Conservation (phyloP, 805 yeast species). For the Spencermartinsiella europaea region DNA sequence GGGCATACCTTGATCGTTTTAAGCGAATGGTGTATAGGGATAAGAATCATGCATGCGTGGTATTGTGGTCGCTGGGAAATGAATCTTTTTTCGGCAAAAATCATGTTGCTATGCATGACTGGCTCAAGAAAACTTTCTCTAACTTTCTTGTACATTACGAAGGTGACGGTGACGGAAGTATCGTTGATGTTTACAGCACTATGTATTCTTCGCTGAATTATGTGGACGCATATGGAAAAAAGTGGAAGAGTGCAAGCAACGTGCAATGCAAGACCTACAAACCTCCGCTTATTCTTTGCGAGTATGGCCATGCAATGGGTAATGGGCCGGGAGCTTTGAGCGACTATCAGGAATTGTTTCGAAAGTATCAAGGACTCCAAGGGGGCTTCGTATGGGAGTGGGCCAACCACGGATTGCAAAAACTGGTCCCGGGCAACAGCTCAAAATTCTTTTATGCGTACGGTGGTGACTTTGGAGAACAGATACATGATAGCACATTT, state of each 20-base stretch:
- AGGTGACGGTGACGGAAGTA: slow-evolving; percentile 22
- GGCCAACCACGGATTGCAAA: slow-evolving; percentile 36
- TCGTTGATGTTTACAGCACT: slow-evolving; percentile 30
- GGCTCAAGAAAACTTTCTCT: slow-evolving; percentile 27
- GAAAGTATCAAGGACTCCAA: slow-evolving; percentile 28
- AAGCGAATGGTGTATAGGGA: slow-evolving; percentile 32
- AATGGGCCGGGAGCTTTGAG: slow-evolving; percentile 35
- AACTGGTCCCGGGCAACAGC: slow-evolving; percentile 10
- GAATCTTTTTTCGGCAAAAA: slow-evolving; percentile 35
- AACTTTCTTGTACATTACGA: slow-evolving; percentile 35
- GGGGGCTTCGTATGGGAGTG: slow-evolving; percentile 41
- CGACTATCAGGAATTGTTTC: slow-evolving; percentile 33
- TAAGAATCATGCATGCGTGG: slow-evolving; percentile 33
- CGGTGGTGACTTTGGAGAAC: slow-evolving; percentile 38
- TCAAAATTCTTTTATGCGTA: slow-evolving; percentile 26
- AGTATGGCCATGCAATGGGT: slow-evolving; percentile 39
- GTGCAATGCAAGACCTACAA: slow-evolving; percentile 11
- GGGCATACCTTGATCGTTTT: slow-evolving; percentile 35
- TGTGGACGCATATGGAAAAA: slow-evolving; percentile 23
- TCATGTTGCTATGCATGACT: slow-evolving; percentile 30
- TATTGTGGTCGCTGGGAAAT: slow-evolving; percentile 39
- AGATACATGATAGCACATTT: slow-evolving; percentile 35
- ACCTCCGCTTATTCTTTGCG: slow-evolving; percentile 34
- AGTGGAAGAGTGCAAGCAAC: slow-evolving; percentile 9
- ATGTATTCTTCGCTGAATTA: slow-evolving; percentile 31